Conservation (phyloP, 345 rosid genomes). For the Pelargonium nanum region DNA sequence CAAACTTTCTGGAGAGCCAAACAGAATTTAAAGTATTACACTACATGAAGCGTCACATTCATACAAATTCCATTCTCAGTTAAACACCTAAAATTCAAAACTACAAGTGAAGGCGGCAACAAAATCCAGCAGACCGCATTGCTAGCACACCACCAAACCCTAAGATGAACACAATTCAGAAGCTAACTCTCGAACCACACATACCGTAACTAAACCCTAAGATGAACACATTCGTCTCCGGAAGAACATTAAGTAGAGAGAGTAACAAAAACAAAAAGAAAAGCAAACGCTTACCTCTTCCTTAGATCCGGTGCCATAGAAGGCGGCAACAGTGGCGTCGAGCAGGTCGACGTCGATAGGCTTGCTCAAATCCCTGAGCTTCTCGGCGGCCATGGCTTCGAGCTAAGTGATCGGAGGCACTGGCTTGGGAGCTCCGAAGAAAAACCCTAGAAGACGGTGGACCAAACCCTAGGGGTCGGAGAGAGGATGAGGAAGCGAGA, state of each 20-base stretch:
- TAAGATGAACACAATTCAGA: neutral
- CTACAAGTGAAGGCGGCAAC: too few species aligned
- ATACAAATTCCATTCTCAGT: too few species aligned
- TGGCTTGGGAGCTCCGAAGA: neutral
- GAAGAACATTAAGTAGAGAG: neutral
- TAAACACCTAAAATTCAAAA: too few species aligned
- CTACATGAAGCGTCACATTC: too few species aligned
- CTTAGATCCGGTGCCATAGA: conserved; percentile 99
- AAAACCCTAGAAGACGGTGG: neutral
- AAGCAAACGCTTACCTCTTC: conserved; percentile 89
- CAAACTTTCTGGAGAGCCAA: too few species aligned
- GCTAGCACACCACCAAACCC: too few species aligned
- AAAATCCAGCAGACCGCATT: too few species aligned
- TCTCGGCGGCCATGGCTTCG: conserved; percentile 86
- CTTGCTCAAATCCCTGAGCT: conserved; percentile 85
- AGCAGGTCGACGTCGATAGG: conserved; percentile 86
- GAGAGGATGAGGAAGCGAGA: neutral
- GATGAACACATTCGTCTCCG: neutral
- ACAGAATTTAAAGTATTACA: too few species aligned
- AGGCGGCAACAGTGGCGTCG: conserved; percentile 96
- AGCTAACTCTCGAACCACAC: neutral
- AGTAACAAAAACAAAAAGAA: too few species aligned
- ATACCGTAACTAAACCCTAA: neutral
- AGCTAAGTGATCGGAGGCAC: conserved; percentile 8
- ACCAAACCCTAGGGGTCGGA: conserved; percentile 15